Evolutionary conservation across 78 protist species (phyloP).

Genomic region (Diacronema lutheri): DNA sequence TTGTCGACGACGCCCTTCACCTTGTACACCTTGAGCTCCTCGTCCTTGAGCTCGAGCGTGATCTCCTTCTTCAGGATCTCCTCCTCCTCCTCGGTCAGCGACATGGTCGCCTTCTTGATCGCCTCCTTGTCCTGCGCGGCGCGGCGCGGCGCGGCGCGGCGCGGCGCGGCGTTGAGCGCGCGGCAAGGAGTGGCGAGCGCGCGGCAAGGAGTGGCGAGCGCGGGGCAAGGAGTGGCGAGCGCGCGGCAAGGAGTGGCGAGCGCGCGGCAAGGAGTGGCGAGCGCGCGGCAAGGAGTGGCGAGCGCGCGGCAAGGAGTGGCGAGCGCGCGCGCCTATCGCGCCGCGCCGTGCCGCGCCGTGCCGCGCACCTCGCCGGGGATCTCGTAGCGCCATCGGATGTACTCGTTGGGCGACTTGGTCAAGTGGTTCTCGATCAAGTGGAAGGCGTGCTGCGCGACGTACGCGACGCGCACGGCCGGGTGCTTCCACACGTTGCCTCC

Average conservation of each 20-base stretch:
- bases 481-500: slow-evolving; percentile 51
- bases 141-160: no score
- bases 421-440: slow-evolving; percentile 41
- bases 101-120: slow-evolving; percentile 35
- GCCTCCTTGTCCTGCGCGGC: slow-evolving; percentile 52
- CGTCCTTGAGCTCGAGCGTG: slow-evolving; percentile 20
- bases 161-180: no score
- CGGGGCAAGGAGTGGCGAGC: no score
- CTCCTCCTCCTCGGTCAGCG: slow-evolving; percentile 61
- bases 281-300: no score
- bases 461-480: slow-evolving; percentile 47
- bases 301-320: no score
- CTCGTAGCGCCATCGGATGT: slow-evolving; percentile 64
- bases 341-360: no score
- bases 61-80: slow-evolving; percentile 29
- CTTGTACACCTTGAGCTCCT: slow-evolving; percentile 17
- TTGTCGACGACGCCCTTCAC: slow-evolving; percentile 38
- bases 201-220: no score
- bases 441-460: slow-evolving; percentile 49
- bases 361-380: no score
- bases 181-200: no score
- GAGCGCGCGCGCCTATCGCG: no score
- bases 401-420: slow-evolving; percentile 53
- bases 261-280: no score
- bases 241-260: no score